Percentiles rank a stretch among this genome's conserved stretches.
Evolutionary conservation across 495 filamentous ascomycete genomes (phyloP).

Genomic region (Penicillium dipodomyicola): DNA sequence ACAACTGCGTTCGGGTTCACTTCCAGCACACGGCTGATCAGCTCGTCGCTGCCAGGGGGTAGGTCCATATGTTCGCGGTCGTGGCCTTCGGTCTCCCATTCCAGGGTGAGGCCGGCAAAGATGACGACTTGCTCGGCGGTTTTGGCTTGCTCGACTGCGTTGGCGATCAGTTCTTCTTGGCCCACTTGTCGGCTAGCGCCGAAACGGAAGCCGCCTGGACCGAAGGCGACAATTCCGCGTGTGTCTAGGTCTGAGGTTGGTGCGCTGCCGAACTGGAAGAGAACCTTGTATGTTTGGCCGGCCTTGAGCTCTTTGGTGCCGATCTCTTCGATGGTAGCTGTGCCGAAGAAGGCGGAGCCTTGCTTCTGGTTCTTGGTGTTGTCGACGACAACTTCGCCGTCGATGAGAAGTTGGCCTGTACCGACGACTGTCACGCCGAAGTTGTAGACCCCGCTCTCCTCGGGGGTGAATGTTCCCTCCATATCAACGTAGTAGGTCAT

Average conservation of each 20-base stretch:
- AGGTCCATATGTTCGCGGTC: constrained; percentile 83
- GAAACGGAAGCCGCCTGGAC: constrained; percentile 74
- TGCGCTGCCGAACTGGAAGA: constrained; percentile 62
- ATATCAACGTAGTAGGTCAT: constrained; percentile 59
- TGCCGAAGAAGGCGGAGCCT: constrained; percentile 61
- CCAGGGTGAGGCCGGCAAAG: constrained; percentile 74
- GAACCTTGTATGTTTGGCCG: constrained; percentile 58
- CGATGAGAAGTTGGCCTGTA: constrained; percentile 65
- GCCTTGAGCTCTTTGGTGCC: constrained; percentile 54
- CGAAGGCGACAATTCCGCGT: constrained; percentile 51
- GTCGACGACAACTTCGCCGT: constrained; percentile 70
- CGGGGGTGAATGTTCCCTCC: constrained; percentile 57
- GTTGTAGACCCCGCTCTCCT: constrained; percentile 65
- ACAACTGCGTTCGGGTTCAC: constrained; percentile 75
- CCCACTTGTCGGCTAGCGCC: constrained; percentile 68
- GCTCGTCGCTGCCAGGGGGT: constrained; percentile 71
- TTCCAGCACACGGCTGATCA: constrained; percentile 65
- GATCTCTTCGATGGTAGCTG: constrained; percentile 59
- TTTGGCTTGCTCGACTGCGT: constrained; percentile 61
- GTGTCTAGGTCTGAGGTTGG: constrained; percentile 59
- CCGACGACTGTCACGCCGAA: constrained; percentile 77
- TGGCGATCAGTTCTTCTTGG: constrained; percentile 61
- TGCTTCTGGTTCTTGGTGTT: constrained; percentile 59
- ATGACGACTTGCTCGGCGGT: constrained; percentile 72
- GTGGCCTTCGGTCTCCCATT: constrained; percentile 89